These are phyloP conservation scores for Nymphaea thermarum DNA, from an alignment of 164 flowering plant genomes.

Conservation along the genomic window DNA sequence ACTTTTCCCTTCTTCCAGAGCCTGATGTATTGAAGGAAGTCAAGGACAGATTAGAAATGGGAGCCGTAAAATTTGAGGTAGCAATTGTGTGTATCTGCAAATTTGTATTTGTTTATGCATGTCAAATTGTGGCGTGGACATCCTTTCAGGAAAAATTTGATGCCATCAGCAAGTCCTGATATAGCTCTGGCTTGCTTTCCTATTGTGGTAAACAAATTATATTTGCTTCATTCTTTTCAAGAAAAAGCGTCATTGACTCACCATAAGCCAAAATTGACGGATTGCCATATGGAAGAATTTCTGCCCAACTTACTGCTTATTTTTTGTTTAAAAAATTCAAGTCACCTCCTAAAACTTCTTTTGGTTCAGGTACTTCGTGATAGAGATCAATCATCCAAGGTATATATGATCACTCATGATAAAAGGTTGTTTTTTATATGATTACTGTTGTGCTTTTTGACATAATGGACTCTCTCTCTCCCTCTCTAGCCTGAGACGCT, in stretches of 20 bases:
- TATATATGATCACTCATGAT: constrained; percentile 18
- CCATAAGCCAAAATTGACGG: no score
- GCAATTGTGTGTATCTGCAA: background rate
- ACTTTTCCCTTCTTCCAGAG: constrained; percentile 34
- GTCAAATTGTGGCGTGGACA: background rate
- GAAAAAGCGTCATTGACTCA: no score
- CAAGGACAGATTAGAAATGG: constrained; percentile 87
- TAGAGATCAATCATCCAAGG: constrained; percentile 64
- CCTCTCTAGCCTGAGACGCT: background rate
- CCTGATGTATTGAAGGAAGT: constrained; percentile 93
- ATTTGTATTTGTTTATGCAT: background rate
- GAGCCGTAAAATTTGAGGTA: constrained; percentile 95
- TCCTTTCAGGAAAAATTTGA: no score
- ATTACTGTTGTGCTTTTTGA: no score
- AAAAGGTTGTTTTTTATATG: no score
- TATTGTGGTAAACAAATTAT: no score
- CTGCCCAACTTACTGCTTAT: no score
- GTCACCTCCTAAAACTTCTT: background rate
- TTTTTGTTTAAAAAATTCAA: no score
- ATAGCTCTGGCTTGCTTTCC: no score
- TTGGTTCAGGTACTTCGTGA: constrained; percentile 63
- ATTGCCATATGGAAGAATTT: no score
- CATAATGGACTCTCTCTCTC: background rate
- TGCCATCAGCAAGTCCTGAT: no score
- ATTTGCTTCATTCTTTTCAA: no score